These are phyloP conservation scores for Fragaria vesca DNA, from an alignment of 306 rosid species.

Conservation along the genomic window DNA sequence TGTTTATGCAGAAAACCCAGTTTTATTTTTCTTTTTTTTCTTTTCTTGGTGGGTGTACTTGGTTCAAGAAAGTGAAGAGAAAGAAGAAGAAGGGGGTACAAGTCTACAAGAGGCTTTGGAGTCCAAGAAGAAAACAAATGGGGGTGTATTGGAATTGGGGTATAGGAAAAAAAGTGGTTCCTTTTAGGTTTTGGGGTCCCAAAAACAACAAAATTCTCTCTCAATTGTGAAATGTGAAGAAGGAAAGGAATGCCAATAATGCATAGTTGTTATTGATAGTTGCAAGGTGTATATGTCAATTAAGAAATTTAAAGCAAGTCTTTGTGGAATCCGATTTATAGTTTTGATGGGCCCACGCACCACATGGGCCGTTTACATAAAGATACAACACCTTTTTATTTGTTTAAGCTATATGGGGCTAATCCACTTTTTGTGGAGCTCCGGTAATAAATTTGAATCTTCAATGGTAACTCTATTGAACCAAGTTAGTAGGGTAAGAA, in stretches of 20 bases:
- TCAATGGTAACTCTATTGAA: not conserved
- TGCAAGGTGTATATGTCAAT: slow-evolving; percentile 71
- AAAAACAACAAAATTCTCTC: slow-evolving; percentile 54
- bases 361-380: slow-evolving; percentile 78
- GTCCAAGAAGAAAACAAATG: slow-evolving; percentile 28
- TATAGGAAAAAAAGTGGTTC: slow-evolving; percentile 58
- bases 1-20: not conserved
- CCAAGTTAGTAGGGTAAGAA: not conserved
- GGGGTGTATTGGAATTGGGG: slow-evolving; percentile 29
- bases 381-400: slow-evolving; percentile 29
- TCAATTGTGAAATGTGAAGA: slow-evolving; percentile 41
- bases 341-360: slow-evolving; percentile 65
- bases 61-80: slow-evolving; percentile 35
- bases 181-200: slow-evolving; percentile 67
- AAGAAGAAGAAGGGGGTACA: not conserved
- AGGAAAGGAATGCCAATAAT: slow-evolving; percentile 57
- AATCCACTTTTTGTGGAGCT: slow-evolving; percentile 41
- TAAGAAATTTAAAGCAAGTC: slow-evolving; percentile 58
- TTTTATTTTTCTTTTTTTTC: not conserved
- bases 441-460: not conserved
- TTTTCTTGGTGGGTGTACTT: slow-evolving; percentile 25
- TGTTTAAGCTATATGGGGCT: slow-evolving; percentile 27
- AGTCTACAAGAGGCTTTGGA: slow-evolving; percentile 7
- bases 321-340: slow-evolving; percentile 69
- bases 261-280: slow-evolving; percentile 61